Evolutionary conservation across 805 yeast species (phyloP), one percentile per base, ranked within the genome.

Genomic region (Ogataea methylovora): DNA sequence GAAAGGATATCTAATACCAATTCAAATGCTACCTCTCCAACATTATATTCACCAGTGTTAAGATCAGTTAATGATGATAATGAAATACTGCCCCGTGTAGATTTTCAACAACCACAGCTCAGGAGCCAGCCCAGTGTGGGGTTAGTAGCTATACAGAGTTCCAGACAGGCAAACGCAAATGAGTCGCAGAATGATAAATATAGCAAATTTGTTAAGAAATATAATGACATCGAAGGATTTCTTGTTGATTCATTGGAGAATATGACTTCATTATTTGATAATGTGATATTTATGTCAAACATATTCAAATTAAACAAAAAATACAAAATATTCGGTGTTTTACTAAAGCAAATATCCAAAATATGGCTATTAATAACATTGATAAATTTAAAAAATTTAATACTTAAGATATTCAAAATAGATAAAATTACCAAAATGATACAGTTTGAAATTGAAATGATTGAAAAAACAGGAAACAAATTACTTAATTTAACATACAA

Each of bases 311-410:
- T 37, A 10, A 37, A 34, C n/a, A 6, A 18, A 6, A 28, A 13
- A 13, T 34, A 21, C 27, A 42, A 32, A 34, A 24, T 42, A 0
- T 13, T 52, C 10, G 39, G 39, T 23, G 31, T 30, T 15, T n/a
- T 51, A 1, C 14, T 58, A 1, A 36, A 36, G n/a, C 49, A 44
- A 24, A 32, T 51, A 4, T 49, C 58, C 2, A 46, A 47, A 22
- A 37, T 58, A 18, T 58, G 58, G 32, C 28, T 58, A 2, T 22
- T 58, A 14, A 51, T 58, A 27, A 43, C 55, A 3, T 10, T 52
- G 4, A 45, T 58, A 7, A 53, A 52, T 30, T 29, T 56, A 24
- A 50, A 52, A 27, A 51, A 50, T 32, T 36, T 49, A 18, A 10
- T 52, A 1, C 11, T 48, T 2, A 38, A 40, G 30, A 36, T 53